Conservation (phyloP, 2,329 filamentous ascomycete species). For the Daldinia sp. region DNA sequence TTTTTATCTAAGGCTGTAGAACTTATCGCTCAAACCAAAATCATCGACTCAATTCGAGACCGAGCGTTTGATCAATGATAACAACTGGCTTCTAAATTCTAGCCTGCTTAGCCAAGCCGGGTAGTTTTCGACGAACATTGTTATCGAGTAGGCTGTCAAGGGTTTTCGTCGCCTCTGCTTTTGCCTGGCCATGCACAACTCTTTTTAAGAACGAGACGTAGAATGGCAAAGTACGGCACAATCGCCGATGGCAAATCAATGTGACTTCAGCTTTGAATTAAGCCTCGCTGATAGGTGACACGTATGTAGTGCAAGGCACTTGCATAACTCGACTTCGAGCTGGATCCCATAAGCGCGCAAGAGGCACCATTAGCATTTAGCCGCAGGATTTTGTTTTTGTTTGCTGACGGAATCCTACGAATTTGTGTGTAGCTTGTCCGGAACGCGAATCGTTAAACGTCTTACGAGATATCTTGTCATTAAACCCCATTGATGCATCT, state of each 20-base stretch:
- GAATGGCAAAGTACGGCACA: background rate
- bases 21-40: background rate
- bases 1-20: background rate
- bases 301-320: constrained; percentile 26
- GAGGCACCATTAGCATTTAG: constrained; percentile 31
- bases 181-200: background rate
- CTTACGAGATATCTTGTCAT: constrained; percentile 8
- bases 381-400: constrained; percentile 22
- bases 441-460: constrained; percentile 11
- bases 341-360: constrained; percentile 18
- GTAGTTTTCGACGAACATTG: background rate
- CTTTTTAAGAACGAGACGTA: background rate
- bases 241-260: constrained; percentile 15
- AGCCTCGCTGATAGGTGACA: constrained; percentile 31
- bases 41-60: background rate
- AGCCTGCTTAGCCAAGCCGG: background rate
- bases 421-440: constrained; percentile 11
- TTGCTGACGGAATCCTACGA: constrained; percentile 19
- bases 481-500: constrained; percentile 3
- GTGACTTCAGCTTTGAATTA: constrained; percentile 13
- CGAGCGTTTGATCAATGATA: background rate
- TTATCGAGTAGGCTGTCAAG: background rate
- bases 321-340: constrained; percentile 31
- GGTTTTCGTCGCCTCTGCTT: constrained; percentile 1
- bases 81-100: background rate